Conservation (phyloP, 768 basidiomycete genomes). For the Boletus speciosus region DNA sequence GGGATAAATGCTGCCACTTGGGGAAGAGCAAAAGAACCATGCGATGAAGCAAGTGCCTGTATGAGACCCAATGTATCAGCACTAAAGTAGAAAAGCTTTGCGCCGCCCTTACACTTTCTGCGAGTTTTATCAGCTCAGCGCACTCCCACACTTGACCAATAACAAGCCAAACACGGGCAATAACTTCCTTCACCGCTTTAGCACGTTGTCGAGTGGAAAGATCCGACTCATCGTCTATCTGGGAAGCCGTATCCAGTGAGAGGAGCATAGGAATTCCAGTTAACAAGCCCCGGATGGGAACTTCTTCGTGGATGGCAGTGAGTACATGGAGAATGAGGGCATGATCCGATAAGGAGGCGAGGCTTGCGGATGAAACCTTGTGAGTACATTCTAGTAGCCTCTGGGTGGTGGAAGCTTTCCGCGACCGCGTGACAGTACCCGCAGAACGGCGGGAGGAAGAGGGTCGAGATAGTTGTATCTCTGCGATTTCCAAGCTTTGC, state of each 20-base stretch:
- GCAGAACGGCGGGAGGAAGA: conserved; percentile 48
- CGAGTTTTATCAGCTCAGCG: conserved; percentile 47
- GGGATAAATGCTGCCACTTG: conserved; percentile 32
- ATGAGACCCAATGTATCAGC: conserved; percentile 11
- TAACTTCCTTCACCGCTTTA: conserved; percentile 56
- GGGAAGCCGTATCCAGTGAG: conserved; percentile 58
- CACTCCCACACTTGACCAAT: conserved; percentile 74
- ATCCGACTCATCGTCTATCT: conserved; percentile 40
- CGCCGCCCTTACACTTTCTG: conserved; percentile 49
- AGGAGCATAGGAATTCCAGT: conserved; percentile 84
- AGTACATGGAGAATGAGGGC: conserved; percentile 67
- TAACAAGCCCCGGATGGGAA: conserved; percentile 73
- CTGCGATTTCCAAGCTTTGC: conserved; percentile 15
- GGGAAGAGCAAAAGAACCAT: conserved; percentile 38
- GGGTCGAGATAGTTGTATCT: conserved; percentile 29
- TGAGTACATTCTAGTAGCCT: conserved; percentile 48
- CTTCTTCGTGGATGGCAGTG: conserved; percentile 58
- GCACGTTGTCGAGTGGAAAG: conserved; percentile 41
- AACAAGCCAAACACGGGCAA: conserved; percentile 61
- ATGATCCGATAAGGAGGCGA: conserved; percentile 73
- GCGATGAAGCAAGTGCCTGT: conserved; percentile 47
- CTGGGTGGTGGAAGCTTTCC: conserved; percentile 55
- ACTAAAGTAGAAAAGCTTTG: conserved; percentile 14
- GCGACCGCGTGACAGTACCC: conserved; percentile 46
- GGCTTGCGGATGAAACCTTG: conserved; percentile 39